A percentile compares a stretch with the other conserved stretches of the same genome.
These are phyloP conservation scores for Oryza punctata DNA, from an alignment of 176 grass and related monocot species.

Conservation along the genomic window DNA sequence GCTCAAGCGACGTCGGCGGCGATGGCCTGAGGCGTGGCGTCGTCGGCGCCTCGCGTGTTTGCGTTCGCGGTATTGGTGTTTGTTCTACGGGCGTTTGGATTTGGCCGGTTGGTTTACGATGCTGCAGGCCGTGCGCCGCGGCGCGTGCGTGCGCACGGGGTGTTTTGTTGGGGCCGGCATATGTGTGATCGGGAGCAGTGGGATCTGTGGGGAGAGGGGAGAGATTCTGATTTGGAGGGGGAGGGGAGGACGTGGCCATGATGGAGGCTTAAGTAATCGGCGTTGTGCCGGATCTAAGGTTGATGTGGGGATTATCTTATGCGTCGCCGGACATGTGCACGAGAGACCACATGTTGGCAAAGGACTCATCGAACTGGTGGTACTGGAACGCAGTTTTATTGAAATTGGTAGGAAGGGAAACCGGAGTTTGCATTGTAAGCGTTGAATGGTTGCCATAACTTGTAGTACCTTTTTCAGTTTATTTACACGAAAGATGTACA, in stretches of 20 bases:
- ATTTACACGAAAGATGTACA: no score
- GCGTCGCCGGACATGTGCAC: not conserved
- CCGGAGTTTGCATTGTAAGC: not conserved
- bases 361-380: not conserved
- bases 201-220: not conserved
- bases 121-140: not conserved
- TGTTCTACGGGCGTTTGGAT: not conserved
- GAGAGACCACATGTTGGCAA: not conserved
- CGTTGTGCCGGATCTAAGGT: slow-evolving; percentile 31
- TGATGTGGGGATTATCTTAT: not conserved
- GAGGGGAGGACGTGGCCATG: slow-evolving; percentile 9
- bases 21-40: not conserved
- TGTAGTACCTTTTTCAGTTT: no score
- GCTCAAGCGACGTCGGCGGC: not conserved
- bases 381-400: not conserved
- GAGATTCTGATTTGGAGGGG: slow-evolving; percentile 10
- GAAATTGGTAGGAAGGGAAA: not conserved
- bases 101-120: not conserved
- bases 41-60: not conserved
- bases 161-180: not conserved
- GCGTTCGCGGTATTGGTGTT: not conserved
- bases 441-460: no score
- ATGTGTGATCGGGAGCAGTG: slow-evolving; percentile 16
- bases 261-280: not conserved
- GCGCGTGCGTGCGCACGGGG: not conserved